Evolutionary conservation across 306 rosid species (phyloP), one percentile per base, ranked within the genome.

Genomic region (Acmispon strigosus): DNA sequence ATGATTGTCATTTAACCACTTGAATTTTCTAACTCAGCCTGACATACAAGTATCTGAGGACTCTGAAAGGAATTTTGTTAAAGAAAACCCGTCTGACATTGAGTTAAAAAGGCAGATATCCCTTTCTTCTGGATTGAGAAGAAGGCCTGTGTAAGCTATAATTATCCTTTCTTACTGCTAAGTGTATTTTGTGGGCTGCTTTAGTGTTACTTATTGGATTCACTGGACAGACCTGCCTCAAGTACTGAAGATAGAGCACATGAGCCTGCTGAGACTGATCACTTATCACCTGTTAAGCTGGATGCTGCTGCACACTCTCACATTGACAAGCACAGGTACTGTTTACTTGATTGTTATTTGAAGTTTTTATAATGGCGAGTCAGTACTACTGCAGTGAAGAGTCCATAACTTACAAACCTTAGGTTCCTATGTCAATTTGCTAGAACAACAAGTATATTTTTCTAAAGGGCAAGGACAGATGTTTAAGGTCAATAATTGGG

Each of bases 241-340:
- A 70, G 47, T 75, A 37, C 75, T 12, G 87, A 84, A 48, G 90
- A 85, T 59, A 88, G 68, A 83, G 75, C 83, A 42, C 81, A 57
- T 7, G 94, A 84, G 70, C 73, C 69, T 47, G 13, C 45, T 44
- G 82, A 81, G 63, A 69, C 52, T 67, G 88, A 82, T 72, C 81
- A 78, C 34, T 79, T 77, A 8, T 55, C 87, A 29, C 78, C 90
- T 75, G 83, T 90, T 73, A 90, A 90, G 76, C 76, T 94, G 43
- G 98, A 90, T 89, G 87, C 91, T 52, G 75, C 76, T 4, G 91
- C 88, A 72, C 86, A 83, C 32, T 80, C 78, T 37, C 96, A 86
- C 75, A 89, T 94, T 39, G 92, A 89, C 59, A 94, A 91, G 57
- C 99, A 89, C 85, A 89, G 91, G 92, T 85, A 83, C 41, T 66